Conservation (phyloP, 768 basidiomycete genomes). For the Tulasnella sp. region DNA sequence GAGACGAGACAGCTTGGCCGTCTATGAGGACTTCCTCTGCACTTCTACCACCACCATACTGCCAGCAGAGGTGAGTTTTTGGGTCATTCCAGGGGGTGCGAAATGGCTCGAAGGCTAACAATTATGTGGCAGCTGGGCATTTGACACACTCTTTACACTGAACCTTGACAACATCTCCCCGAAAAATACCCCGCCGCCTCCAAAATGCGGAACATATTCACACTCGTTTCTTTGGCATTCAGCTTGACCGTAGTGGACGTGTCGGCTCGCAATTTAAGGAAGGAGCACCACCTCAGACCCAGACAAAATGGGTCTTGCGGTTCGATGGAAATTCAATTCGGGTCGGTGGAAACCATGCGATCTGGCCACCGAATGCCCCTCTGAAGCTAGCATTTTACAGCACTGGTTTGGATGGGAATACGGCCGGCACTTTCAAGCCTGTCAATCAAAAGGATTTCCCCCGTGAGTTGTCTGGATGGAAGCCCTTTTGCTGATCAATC, state of each 20-base stretch:
- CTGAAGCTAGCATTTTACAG: conserved; percentile 1
- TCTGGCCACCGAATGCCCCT: background rate
- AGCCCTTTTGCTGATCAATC: background rate
- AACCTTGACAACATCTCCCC: background rate
- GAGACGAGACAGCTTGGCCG: conserved; percentile 14
- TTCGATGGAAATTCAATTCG: conserved; percentile 25
- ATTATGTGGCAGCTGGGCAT: background rate
- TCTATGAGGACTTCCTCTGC: background rate
- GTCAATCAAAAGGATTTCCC: conserved; percentile 31
- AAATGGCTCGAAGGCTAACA: background rate
- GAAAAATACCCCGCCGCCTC: background rate
- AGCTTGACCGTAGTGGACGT: background rate
- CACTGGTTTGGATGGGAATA: conserved; percentile 30
- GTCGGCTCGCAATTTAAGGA: background rate
- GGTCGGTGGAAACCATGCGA: background rate
- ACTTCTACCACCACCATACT: background rate
- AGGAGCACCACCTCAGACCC: background rate
- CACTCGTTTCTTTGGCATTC: background rate
- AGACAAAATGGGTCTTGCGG: conserved; percentile 22
- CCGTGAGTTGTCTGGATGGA: conserved; percentile 5
- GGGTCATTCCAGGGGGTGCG: background rate
- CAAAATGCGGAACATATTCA: conserved; percentile 11
- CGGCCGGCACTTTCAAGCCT: conserved; percentile 24
- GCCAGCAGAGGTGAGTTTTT: conserved; percentile 13
- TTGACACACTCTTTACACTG: background rate